A percentile compares a stretch with the other conserved stretches of the same genome.
These are phyloP conservation scores for Selenicereus undatus DNA, from an alignment of 148 eudicot genomes.

Conservation along the genomic window DNA sequence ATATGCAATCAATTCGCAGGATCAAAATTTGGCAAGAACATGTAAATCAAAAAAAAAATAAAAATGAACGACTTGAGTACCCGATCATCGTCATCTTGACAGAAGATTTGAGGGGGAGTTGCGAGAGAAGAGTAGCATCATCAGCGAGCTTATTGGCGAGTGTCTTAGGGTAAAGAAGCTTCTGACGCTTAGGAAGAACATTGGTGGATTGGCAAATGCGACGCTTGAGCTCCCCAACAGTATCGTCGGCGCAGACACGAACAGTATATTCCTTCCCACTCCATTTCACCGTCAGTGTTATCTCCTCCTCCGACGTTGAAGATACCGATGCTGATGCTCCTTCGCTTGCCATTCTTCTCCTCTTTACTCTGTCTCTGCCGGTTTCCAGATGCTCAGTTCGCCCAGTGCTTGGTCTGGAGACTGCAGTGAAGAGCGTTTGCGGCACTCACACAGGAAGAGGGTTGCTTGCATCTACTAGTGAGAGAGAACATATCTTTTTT, in stretches of 20 bases:
- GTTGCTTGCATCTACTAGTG: too few relatives aligned
- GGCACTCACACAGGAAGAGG: too few relatives aligned
- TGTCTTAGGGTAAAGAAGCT: slow-evolving; percentile 86
- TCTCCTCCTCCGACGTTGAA: slow-evolving; percentile 61
- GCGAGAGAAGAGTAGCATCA: slow-evolving; percentile 66
- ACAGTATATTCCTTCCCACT: slow-evolving; percentile 87
- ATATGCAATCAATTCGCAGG: background rate
- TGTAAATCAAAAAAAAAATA: background rate
- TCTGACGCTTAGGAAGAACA: slow-evolving; percentile 92
- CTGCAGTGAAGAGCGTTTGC: too few relatives aligned
- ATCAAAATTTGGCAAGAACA: background rate
- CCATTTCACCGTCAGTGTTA: slow-evolving; percentile 93
- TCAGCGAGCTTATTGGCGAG: slow-evolving; percentile 65
- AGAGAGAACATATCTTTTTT: too few relatives aligned
- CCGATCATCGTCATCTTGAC: slow-evolving; percentile 97
- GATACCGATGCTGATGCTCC: slow-evolving; percentile 23
- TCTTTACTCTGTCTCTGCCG: background rate
- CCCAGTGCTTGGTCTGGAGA: too few relatives aligned
- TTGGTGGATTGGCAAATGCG: slow-evolving; percentile 77
- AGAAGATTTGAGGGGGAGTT: slow-evolving; percentile 71
- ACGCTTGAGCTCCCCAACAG: slow-evolving; percentile 82
- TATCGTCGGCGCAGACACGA: slow-evolving; percentile 85
- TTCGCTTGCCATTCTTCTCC: slow-evolving; percentile 29
- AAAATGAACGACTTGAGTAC: slow-evolving; percentile 27
- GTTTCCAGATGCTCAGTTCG: background rate